Evolutionary conservation across 257 asterid genomes (phyloP), one percentile per base, ranked within the genome.

Genomic region (Petunia secreta): DNA sequence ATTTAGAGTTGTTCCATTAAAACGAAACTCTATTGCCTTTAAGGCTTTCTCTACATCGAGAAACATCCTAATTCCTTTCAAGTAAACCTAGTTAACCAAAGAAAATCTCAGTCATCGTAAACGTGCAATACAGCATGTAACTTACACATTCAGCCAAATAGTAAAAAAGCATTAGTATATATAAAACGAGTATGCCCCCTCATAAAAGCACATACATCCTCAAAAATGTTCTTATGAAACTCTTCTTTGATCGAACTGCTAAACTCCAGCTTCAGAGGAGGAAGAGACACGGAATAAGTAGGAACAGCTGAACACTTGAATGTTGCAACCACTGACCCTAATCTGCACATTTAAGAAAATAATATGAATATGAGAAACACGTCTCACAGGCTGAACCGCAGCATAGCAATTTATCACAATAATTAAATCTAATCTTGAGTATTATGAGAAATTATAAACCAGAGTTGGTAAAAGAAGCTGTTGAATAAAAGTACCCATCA

Each of bases 321-420:
- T 93, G 91, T 85, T 25, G 95, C 97, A 58, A 93, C 98, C 97
- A 95, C 83, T 41, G 95, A 89, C 43, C 98, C 98, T 54, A 92
- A 85, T 84, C 98, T 95, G 94, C 96, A 90, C 38, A 63, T 82
- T 67, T 3, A 38, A 67, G 52, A 79, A 75, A 57, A 87, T 44
- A 67, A 60, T 36, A 67, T 13, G 4, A 75, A 75, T 25, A 25
- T 25, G 25, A 25, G 25, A 25, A 25, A 25, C 25, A 25, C 25
- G 25, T 25, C 25, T 25, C 25, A 25, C 25, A 25, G 25, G 25
- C 25, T 25, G 25, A 25, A 25, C 25, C 25, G 25, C 25, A 25
- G 25, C 25, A 25, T 25, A 25, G 25, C 25, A 25, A 25, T 25
- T 25, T 25, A 25, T 25, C 25, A 25, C 25, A 25, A 25, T 25